Percentiles rank a stretch among this genome's conserved stretches.
Conservation (phyloP, 306 rosid genomes). For the Cicer pinnatifidum region DNA sequence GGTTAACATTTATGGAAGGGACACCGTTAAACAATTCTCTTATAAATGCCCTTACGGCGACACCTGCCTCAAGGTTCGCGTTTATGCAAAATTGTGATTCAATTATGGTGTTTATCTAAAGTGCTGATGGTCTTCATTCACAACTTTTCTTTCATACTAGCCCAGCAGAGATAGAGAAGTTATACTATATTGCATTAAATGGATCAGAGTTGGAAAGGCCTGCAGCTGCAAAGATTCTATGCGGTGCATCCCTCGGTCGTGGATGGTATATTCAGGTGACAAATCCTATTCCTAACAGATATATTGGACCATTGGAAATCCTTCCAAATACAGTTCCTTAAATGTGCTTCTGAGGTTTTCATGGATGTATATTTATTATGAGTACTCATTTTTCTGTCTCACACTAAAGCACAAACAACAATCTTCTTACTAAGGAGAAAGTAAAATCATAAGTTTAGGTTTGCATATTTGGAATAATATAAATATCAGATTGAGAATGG, state of each 20-base stretch:
- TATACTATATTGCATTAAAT: constrained; percentile 67
- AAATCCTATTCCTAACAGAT: constrained; percentile 38
- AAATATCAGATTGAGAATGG: constrained; percentile 24
- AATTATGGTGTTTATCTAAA: constrained; percentile 39
- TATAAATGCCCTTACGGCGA: constrained; percentile 58
- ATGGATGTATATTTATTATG: constrained; percentile 35
- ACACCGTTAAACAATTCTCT: constrained; percentile 60
- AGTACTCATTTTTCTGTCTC: neutral
- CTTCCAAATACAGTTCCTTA: constrained; percentile 26
- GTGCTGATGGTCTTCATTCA: constrained; percentile 44
- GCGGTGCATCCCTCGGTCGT: constrained; percentile 76
- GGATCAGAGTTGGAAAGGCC: constrained; percentile 73
- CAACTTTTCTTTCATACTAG: constrained; percentile 54
- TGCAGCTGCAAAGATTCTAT: constrained; percentile 75
- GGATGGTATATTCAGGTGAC: constrained; percentile 92
- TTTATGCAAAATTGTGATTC: constrained; percentile 23
- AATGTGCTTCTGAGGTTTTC: constrained; percentile 29
- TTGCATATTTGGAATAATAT: neutral
- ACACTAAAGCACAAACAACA: constrained; percentile 7
- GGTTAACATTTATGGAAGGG: constrained; percentile 79
- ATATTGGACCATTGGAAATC: constrained; percentile 37
- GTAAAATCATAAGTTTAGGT: constrained; percentile 12
- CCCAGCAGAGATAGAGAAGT: constrained; percentile 73
- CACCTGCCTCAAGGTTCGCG: constrained; percentile 74
- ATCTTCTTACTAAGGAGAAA: constrained; percentile 14